phyloP scores from a whole-genome alignment of 176 grass and related monocot genomes.

The Zoysia pacifica region DNA sequence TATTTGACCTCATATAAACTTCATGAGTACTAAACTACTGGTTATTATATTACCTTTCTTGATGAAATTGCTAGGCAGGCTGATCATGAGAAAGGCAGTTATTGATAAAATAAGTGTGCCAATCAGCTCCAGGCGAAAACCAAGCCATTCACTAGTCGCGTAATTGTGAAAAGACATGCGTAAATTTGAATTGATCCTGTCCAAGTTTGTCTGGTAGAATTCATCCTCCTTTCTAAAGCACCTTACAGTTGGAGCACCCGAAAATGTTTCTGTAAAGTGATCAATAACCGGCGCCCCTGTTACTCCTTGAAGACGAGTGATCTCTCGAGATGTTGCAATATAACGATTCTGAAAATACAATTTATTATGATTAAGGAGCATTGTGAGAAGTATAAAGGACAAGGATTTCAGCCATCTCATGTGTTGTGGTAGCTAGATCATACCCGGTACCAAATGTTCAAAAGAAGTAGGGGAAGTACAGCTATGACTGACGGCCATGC shows the following conservation, averaged over 20 bases:
- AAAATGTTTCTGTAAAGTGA: slow-evolving; percentile 89
- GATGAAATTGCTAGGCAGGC: slow-evolving; percentile 83
- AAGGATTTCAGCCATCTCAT: slow-evolving; percentile 1
- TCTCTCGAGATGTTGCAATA: slow-evolving; percentile 78
- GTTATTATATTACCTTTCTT: slow-evolving; percentile 69
- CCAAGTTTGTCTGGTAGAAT: slow-evolving; percentile 71
- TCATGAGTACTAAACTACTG: background rate
- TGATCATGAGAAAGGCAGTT: slow-evolving; percentile 92
- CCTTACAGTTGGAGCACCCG: slow-evolving; percentile 73
- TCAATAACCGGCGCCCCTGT: slow-evolving; percentile 88
- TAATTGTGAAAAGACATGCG: slow-evolving; percentile 89
- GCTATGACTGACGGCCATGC: slow-evolving; percentile 84
- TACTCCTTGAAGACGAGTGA: slow-evolving; percentile 82
- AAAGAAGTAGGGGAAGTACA: slow-evolving; percentile 65
- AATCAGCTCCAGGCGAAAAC: slow-evolving; percentile 88
- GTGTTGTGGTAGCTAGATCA: slow-evolving; percentile 20
- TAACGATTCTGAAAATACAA: slow-evolving; percentile 62
- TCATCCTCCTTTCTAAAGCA: slow-evolving; percentile 76
- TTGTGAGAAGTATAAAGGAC: slow-evolving; percentile 12
- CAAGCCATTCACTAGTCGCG: slow-evolving; percentile 80
- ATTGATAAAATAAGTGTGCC: slow-evolving; percentile 77
- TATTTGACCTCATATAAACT: slow-evolving; percentile 7
- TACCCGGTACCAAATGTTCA: slow-evolving; percentile 99
- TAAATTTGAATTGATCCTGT: slow-evolving; percentile 82
- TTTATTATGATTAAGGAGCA: background rate